Evolutionary conservation across 75 land plant genomes (phyloP).

Genomic region (Chamaecyparis obtusa): DNA sequence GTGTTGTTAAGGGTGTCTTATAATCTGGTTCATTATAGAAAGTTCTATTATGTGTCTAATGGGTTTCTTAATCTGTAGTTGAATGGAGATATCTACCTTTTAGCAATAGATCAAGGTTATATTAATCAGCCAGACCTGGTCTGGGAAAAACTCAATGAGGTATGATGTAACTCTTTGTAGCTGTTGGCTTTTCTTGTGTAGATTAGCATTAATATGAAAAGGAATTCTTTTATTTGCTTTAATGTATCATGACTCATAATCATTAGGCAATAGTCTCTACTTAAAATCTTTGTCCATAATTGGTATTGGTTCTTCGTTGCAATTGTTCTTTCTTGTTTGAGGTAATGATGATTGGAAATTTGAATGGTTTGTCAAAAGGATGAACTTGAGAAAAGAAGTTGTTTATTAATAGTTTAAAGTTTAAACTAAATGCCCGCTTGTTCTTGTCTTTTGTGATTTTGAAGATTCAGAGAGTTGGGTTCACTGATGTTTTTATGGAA

Average conservation of each 20-base stretch:
- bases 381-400: background rate
- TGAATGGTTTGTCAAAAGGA: background rate
- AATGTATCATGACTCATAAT: too few species aligned
- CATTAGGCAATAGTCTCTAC: background rate
- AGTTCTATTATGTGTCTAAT: background rate
- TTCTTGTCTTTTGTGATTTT: background rate
- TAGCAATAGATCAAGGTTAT: conserved; percentile 94
- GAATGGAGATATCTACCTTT: conserved; percentile 72
- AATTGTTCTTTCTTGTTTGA: conserved; percentile 8
- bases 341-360: background rate
- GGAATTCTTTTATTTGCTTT: background rate
- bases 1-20: background rate
- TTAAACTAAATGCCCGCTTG: background rate
- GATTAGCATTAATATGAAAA: background rate
- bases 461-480: background rate
- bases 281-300: background rate
- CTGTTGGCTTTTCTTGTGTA: background rate
- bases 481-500: background rate
- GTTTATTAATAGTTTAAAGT: background rate
- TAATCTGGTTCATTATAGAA: background rate
- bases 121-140: conserved; percentile 89
- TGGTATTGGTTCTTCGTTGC: background rate
- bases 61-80: conserved; percentile 41
- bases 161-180: conserved; percentile 18
- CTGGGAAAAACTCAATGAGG: conserved; percentile 97